A percentile compares a stretch with the other conserved stretches of the same genome.
These are phyloP conservation scores for Pichia sp. DNA, from an alignment of 1,139 yeast genomes.

Conservation along the genomic window DNA sequence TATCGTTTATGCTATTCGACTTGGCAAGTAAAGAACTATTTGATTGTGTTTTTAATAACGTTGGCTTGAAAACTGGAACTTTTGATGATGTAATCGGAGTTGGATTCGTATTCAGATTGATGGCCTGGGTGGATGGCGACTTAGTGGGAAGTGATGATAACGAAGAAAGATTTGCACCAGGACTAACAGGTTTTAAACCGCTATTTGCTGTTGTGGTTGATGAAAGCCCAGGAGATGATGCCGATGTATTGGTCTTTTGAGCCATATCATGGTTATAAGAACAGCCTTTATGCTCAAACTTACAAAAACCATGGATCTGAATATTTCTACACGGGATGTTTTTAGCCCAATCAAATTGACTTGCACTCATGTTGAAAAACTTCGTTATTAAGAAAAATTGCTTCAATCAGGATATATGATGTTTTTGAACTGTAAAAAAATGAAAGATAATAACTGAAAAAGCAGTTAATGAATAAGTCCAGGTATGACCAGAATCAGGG, in stretches of 20 bases:
- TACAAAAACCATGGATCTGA: conserved; percentile 82
- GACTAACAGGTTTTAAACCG: background rate
- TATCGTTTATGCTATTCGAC: background rate
- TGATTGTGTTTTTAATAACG: conserved; percentile 2
- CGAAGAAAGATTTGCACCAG: background rate
- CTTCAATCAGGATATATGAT: too few species aligned
- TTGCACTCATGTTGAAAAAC: conserved; percentile 4
- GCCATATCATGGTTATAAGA: conserved; percentile 62
- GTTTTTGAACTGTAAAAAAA: too few species aligned
- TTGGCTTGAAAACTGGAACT: conserved; percentile 4
- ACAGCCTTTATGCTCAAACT: conserved; percentile 85
- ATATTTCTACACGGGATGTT: conserved; percentile 83
- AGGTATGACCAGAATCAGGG: too few species aligned
- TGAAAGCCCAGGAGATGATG: background rate
- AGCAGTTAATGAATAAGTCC: too few species aligned
- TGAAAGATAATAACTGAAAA: too few species aligned
- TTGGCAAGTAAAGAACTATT: background rate
- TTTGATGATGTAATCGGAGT: conserved; percentile 1
- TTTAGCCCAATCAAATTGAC: conserved; percentile 48
- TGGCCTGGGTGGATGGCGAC: conserved; percentile 6
- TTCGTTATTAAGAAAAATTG: too few species aligned
- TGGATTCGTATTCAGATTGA: background rate
- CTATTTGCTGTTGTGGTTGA: conserved; percentile 16
- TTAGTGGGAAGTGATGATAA: conserved; percentile 6
- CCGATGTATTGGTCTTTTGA: conserved; percentile 19